These are phyloP conservation scores for Epichloe amarillans DNA, from an alignment of 2,329 filamentous ascomycete species.

Conservation along the genomic window DNA sequence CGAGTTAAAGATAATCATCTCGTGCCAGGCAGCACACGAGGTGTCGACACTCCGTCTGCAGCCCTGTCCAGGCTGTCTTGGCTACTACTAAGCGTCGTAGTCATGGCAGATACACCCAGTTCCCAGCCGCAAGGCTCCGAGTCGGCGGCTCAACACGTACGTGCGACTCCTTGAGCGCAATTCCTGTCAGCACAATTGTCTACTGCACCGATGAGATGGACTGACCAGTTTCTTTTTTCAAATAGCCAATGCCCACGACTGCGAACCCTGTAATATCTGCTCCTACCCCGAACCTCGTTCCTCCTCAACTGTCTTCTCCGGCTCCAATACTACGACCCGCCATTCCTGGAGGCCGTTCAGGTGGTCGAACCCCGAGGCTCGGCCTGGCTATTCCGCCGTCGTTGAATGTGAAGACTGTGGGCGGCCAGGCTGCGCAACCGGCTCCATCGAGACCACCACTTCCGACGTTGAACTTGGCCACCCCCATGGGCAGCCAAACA, in stretches of 20 bases:
- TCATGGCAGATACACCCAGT: constrained; percentile 14
- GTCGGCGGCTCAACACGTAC: constrained; percentile 10
- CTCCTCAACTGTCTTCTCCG: constrained; percentile 58
- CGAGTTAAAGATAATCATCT: neutral
- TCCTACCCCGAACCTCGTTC: constrained; percentile 24
- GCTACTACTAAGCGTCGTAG: constrained; percentile 8
- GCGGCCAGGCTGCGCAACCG: constrained; percentile 28
- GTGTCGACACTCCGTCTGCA: constrained; percentile 3
- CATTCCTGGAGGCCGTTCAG: constrained; percentile 55
- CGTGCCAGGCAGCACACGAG: neutral
- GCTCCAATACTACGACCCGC: constrained; percentile 74
- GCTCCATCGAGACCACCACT: constrained; percentile 38
- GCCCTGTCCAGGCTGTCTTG: constrained; percentile 6
- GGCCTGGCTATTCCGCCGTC: constrained; percentile 85
- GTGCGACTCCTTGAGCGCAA: constrained; percentile 1
- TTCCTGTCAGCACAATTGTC: neutral
- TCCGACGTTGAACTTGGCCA: constrained; percentile 73
- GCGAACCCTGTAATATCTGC: constrained; percentile 15
- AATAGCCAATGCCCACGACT: constrained; percentile 11
- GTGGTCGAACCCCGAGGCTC: constrained; percentile 59
- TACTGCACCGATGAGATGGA: neutral
- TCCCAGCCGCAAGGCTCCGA: constrained; percentile 11
- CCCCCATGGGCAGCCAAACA: constrained; percentile 70
- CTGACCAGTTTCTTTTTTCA: constrained; percentile 1
- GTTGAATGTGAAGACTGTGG: constrained; percentile 66